phyloP scores from a whole-genome alignment of 768 basidiomycete species.

The Leccinum arenicola region DNA sequence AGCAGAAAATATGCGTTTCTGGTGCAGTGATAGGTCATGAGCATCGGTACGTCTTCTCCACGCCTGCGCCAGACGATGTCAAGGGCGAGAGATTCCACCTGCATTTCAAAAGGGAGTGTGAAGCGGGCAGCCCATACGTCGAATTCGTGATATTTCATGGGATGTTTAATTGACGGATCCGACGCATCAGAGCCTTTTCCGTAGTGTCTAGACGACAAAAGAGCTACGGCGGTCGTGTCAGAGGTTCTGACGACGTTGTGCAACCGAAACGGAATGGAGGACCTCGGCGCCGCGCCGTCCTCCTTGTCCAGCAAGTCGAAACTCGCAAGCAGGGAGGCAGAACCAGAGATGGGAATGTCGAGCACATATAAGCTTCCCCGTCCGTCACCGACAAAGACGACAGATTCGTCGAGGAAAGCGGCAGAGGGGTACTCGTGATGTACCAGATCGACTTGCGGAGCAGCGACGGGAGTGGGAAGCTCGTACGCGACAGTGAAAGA shows the following conservation, averaged over 20 bases:
- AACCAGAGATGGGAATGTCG: conserved; percentile 36
- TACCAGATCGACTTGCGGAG: conserved; percentile 35
- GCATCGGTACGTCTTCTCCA: conserved; percentile 69
- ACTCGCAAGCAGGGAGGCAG: conserved; percentile 47
- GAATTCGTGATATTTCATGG: conserved; percentile 43
- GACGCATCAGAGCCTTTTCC: conserved; percentile 23
- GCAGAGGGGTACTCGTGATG: conserved; percentile 77
- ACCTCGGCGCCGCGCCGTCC: conserved; percentile 17
- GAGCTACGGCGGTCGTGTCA: conserved; percentile 39
- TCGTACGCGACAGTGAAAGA: conserved; percentile 57
- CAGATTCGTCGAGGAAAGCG: conserved; percentile 47
- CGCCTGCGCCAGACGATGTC: conserved; percentile 67
- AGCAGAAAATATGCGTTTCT: conserved; percentile 52
- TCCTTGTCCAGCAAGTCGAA: conserved; percentile 42
- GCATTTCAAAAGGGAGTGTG: conserved; percentile 38
- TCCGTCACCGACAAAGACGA: conserved; percentile 66
- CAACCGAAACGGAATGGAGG: conserved; percentile 38
- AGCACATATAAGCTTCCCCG: conserved; percentile 65
- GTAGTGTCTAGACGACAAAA: conserved; percentile 62
- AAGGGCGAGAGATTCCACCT: conserved; percentile 35
- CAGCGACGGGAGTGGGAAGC: conserved; percentile 52
- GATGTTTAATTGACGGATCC: conserved; percentile 14
- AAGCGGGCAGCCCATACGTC: conserved; percentile 66
- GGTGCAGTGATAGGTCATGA: conserved; percentile 45
- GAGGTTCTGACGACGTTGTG: conserved; percentile 35